Evolutionary conservation across 2,329 filamentous ascomycete genomes (phyloP).

Genomic region (Keithomyces neogunnii): DNA sequence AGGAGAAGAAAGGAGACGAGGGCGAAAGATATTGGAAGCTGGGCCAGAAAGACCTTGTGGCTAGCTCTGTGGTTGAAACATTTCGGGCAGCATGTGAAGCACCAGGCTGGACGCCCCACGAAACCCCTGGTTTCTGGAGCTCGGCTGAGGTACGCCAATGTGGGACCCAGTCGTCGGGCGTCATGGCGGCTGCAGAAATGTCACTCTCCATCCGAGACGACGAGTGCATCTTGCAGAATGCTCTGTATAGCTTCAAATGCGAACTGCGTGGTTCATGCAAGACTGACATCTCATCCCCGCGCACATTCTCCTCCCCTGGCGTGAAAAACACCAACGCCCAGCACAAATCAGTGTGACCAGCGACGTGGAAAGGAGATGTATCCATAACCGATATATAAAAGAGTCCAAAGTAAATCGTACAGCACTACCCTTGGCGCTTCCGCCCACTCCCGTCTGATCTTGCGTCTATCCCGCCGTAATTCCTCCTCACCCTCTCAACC

Average conservation of each 20-base stretch:
- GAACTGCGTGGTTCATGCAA: no score
- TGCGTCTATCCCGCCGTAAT: slow-evolving; percentile 4
- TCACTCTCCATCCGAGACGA: no score
- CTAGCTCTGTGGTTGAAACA: neutral
- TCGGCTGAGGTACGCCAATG: neutral
- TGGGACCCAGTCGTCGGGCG: no score
- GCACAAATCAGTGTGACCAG: no score
- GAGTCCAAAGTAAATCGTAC: neutral
- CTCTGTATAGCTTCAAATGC: no score
- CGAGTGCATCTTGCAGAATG: no score
- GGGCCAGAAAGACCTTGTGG: neutral
- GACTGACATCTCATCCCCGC: no score
- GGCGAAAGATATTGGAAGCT: neutral
- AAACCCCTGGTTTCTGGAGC: neutral
- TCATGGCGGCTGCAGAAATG: no score
- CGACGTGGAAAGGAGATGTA: no score
- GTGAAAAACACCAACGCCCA: no score
- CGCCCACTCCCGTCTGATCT: neutral
- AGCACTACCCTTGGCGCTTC: neutral
- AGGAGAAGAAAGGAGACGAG: neutral
- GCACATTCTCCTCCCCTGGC: no score
- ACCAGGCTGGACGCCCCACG: neutral
- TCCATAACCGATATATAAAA: neutral
- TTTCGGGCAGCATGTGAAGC: slow-evolving; percentile 1
- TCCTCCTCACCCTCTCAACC: slow-evolving; percentile 14